These are phyloP conservation scores for Monilinia vaccinii-corymbosi DNA, from an alignment of 2,329 filamentous ascomycete species.

Conservation along the genomic window DNA sequence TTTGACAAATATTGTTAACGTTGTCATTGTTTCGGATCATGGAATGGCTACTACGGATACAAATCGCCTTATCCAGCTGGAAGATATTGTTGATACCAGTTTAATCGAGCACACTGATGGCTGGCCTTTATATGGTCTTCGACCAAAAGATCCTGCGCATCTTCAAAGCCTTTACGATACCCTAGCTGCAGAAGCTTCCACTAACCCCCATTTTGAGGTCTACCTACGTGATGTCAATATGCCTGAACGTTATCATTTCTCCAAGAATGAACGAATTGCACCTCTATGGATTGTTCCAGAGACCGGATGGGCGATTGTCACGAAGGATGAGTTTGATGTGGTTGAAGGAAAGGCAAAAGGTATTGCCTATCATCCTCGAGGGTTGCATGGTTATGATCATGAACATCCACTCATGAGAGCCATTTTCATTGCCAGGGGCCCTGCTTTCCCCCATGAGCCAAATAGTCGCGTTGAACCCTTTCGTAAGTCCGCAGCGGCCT, in stretches of 20 bases:
- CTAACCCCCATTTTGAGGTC: constrained; percentile 67
- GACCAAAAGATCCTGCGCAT: constrained; percentile 62
- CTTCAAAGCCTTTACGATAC: constrained; percentile 58
- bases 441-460: constrained; percentile 78
- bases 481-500: constrained; percentile 47
- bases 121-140: constrained; percentile 86
- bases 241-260: constrained; percentile 89
- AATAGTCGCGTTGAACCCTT: constrained; percentile 75
- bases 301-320: constrained; percentile 85
- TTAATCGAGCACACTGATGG: constrained; percentile 81
- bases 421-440: constrained; percentile 86
- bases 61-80: constrained; percentile 73
- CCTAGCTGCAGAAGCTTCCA: constrained; percentile 45
- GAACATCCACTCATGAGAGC: constrained; percentile 93
- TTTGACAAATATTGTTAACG: constrained; percentile 80
- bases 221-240: constrained; percentile 82
- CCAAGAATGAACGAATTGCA: constrained; percentile 78
- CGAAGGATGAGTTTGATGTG: constrained; percentile 69
- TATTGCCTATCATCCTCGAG: constrained; percentile 66
- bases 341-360: constrained; percentile 54
- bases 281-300: constrained; percentile 92
- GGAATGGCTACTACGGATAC: constrained; percentile 93
- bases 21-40: constrained; percentile 94
- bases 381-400: constrained; percentile 91
- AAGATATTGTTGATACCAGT: constrained; percentile 72